These are phyloP conservation scores for Apiotrichum sp. DNA, from an alignment of 1,284 basidiomycete genomes.

Conservation along the genomic window DNA sequence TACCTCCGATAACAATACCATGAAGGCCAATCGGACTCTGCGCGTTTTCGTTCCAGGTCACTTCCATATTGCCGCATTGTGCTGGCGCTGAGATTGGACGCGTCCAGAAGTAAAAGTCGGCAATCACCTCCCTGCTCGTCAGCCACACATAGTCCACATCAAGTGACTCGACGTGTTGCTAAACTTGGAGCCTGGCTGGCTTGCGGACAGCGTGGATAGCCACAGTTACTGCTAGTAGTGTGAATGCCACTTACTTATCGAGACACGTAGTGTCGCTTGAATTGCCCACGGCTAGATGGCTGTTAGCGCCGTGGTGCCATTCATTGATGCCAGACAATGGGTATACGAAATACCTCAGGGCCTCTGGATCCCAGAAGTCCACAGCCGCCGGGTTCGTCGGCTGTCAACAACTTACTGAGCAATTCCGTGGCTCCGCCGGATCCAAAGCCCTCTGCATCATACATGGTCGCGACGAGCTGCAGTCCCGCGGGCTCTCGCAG, in stretches of 20 bases:
- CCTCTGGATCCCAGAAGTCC: too few species aligned
- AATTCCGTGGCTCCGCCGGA: conserved; percentile 34
- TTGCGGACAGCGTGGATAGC: too few species aligned
- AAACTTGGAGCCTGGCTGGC: too few species aligned
- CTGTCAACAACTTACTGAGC: conserved; percentile 27
- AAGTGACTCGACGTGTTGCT: too few species aligned
- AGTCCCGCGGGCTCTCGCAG: conserved; percentile 32
- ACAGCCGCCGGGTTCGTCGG: too few species aligned
- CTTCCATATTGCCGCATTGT: conserved; percentile 26
- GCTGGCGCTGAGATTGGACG: conserved; percentile 24
- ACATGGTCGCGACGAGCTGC: conserved; percentile 35
- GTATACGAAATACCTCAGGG: too few species aligned
- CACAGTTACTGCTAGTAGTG: too few species aligned
- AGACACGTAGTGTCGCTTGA: conserved; percentile 30
- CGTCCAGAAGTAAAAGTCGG: conserved; percentile 34
- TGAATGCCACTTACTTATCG: conserved; percentile 11
- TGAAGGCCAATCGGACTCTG: conserved; percentile 28
- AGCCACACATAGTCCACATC: background rate
- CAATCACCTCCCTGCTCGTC: conserved; percentile 2
- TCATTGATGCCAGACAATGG: too few species aligned
- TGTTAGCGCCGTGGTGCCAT: too few species aligned
- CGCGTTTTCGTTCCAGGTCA: conserved; percentile 30
- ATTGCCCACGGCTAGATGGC: conserved; percentile 27
- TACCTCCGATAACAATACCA: conserved; percentile 37
- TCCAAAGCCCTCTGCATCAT: conserved; percentile 35